Base-by-base conservation (phyloP, 768 basidiomycete species). In the Boletus fagicola region DNA sequence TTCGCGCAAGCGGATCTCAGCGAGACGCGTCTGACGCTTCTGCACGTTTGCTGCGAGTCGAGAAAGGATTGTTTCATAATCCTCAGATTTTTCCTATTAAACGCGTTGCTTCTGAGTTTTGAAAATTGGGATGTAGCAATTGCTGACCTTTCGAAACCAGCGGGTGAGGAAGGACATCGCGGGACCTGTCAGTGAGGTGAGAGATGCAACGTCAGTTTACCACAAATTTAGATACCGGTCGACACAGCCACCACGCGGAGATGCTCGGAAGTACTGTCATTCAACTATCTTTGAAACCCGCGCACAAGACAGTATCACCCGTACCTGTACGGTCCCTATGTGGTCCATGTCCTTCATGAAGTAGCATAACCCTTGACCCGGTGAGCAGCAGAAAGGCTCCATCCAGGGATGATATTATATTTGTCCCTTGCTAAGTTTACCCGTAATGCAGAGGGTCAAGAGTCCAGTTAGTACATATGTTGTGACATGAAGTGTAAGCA, bases 1-100 rank as follows among this genome's bases (percentile, higher is more conserved):
- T 72, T 96, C 92, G 42, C 93, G 83, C 53, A 91, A 74, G n/a
- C 90, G 85, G 61, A 96, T 89, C 68, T 92, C 92, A 1, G 87
- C 84, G 16, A 94, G 82, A 56, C 82, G 80, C 42, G 82, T 78
- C 72, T 90, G 87, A 15, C 88, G 84, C 59, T 87, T 84, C 66
- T 85, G 81, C 54, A 94, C 87, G 66, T 88, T 83, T 24, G 75
- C 70, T 10, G 86, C 85, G 52, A 94, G 79, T 45, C 76, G 72
- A 24, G 86, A 80, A 30, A 94, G 82, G 56, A 90, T 74, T 22
- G 85, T 79, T 66, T 92, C 90, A 68, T 88, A 92, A 75, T 94
- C 87, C 63, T 91, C 88, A 18, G 68, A 51, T 0, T 56, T 36
- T 30, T 49, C 51, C 71, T 72, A 47, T 43, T 12, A 9, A 24